These are phyloP conservation scores for Berkeleyomyces rouxiae DNA, from an alignment of 2,329 filamentous ascomycete genomes.

Conservation along the genomic window DNA sequence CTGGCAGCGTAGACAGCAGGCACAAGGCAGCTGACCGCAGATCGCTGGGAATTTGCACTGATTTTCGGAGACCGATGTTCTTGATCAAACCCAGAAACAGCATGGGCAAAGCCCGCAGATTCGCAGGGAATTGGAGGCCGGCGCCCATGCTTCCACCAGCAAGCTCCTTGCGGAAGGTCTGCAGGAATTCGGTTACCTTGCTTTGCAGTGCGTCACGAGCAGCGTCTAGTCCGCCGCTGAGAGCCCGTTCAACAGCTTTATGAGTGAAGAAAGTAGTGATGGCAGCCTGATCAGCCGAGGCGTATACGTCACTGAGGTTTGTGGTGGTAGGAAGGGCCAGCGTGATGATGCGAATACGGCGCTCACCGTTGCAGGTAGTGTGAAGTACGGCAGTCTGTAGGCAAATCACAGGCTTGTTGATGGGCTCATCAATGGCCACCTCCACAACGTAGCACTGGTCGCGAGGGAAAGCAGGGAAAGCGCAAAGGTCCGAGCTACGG, in stretches of 20 bases:
- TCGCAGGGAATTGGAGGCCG: constrained; percentile 84
- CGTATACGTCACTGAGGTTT: constrained; percentile 78
- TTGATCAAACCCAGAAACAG: constrained; percentile 92
- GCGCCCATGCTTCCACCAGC: constrained; percentile 92
- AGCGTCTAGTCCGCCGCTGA: constrained; percentile 75
- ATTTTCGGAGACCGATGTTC: constrained; percentile 85
- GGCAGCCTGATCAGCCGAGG: constrained; percentile 84
- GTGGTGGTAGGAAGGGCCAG: constrained; percentile 85
- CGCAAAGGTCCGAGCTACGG: constrained; percentile 88
- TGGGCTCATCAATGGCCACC: constrained; percentile 89
- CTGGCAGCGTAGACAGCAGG: constrained; percentile 79
- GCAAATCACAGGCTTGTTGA: constrained; percentile 82
- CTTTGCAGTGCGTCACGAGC: constrained; percentile 80
- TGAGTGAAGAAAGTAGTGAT: constrained; percentile 91
- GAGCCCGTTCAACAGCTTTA: constrained; percentile 83
- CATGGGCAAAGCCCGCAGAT: constrained; percentile 72
- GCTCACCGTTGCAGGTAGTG: constrained; percentile 93
- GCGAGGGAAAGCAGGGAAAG: constrained; percentile 92
- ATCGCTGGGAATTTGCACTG: constrained; percentile 84
- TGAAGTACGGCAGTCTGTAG: constrained; percentile 90
- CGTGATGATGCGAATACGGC: constrained; percentile 86
- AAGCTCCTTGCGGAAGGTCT: constrained; percentile 93
- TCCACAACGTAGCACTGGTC: constrained; percentile 97
- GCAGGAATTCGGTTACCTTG: constrained; percentile 81
- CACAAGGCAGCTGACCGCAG: constrained; percentile 85